Percentiles rank a stretch among this genome's conserved stretches.
These are phyloP conservation scores for Trypanosomatidae sp. DNA, from an alignment of 208 protist genomes.

Conservation along the genomic window DNA sequence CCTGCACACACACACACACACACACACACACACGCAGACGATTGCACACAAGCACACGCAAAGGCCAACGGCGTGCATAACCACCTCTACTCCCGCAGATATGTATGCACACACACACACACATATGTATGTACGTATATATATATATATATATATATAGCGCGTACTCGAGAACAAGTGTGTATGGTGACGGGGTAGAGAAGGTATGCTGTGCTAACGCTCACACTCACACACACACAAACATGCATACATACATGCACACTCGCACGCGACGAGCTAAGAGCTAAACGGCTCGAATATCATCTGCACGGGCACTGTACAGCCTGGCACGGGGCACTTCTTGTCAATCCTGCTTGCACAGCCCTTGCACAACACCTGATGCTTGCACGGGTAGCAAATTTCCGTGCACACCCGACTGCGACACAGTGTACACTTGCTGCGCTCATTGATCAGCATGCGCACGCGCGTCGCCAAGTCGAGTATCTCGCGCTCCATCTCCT, in stretches of 20 bases:
- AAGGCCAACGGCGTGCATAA: too few species aligned
- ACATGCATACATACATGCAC: background rate
- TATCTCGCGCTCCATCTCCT: constrained; percentile 71
- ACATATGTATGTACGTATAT: constrained; percentile 2
- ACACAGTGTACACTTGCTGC: constrained; percentile 77
- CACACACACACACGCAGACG: too few species aligned
- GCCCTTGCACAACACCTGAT: constrained; percentile 80
- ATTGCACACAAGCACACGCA: too few species aligned
- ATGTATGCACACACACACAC: too few species aligned
- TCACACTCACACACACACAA: background rate
- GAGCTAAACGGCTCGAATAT: constrained; percentile 76
- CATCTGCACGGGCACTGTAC: constrained; percentile 28
- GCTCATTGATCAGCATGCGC: constrained; percentile 69
- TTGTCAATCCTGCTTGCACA: constrained; percentile 48
- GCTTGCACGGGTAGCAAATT: constrained; percentile 87
- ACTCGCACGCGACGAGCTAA: background rate
- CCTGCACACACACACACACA: too few species aligned
- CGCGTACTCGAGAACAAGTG: background rate
- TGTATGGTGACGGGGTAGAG: background rate
- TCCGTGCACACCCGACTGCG: constrained; percentile 51
- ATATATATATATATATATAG: background rate
- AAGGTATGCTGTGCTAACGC: background rate
- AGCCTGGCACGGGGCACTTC: constrained; percentile 54
- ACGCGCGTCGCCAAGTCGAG: constrained; percentile 65
- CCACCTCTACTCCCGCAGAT: too few species aligned